These are phyloP conservation scores for Epichloe sibirici DNA, from an alignment of 2,329 filamentous ascomycete genomes.

Conservation along the genomic window DNA sequence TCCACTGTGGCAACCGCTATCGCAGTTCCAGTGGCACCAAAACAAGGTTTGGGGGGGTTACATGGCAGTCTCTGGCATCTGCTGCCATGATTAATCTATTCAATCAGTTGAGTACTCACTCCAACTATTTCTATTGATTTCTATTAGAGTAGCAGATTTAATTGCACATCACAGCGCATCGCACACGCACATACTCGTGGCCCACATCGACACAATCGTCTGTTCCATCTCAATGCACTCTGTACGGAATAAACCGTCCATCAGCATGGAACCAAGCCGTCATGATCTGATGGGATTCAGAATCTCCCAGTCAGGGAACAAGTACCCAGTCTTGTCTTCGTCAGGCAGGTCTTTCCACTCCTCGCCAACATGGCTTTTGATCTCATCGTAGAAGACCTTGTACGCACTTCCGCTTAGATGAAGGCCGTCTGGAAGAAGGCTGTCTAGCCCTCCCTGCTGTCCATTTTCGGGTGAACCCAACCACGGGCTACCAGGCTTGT, in stretches of 20 bases:
- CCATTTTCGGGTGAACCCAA: conserved; percentile 39
- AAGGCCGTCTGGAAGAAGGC: conserved; percentile 44
- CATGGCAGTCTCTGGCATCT: too few species aligned
- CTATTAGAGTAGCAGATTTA: too few species aligned
- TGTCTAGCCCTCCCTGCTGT: conserved; percentile 36
- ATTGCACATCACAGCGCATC: too few species aligned
- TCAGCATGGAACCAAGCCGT: not conserved
- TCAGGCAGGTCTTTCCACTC: conserved; percentile 26
- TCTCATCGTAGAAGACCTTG: conserved; percentile 35
- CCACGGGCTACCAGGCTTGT: conserved; percentile 33
- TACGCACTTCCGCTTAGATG: conserved; percentile 45
- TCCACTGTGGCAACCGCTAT: too few species aligned
- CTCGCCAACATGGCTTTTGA: conserved; percentile 35
- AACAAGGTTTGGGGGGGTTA: too few species aligned
- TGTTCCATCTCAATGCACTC: not conserved
- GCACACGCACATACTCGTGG: too few species aligned
- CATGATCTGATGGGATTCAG: conserved; percentile 4
- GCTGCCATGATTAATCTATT: too few species aligned
- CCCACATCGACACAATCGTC: too few species aligned
- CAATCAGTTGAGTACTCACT: too few species aligned
- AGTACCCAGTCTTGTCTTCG: conserved; percentile 26
- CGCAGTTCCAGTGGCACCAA: too few species aligned
- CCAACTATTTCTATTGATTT: too few species aligned
- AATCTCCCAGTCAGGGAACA: conserved; percentile 38
- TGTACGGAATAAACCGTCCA: not conserved